phyloP scores from a whole-genome alignment of 768 basidiomycete genomes.

The Rhodotorula sphaerocarpa region DNA sequence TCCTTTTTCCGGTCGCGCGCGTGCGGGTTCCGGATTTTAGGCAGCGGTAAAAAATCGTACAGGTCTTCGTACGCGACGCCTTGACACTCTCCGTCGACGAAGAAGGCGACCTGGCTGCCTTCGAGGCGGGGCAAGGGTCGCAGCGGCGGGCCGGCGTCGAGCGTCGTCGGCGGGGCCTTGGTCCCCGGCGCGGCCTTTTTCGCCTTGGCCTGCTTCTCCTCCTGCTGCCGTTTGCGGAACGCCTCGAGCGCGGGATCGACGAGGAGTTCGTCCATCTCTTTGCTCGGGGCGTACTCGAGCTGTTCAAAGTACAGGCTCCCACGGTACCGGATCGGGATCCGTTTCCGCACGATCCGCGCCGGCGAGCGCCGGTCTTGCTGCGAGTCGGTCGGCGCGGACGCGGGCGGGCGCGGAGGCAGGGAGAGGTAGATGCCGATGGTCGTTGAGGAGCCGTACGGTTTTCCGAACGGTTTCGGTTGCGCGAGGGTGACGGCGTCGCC shows the following conservation, averaged over 20 bases:
- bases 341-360: slow-evolving; percentile 72
- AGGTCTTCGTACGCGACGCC: slow-evolving; percentile 76
- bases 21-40: slow-evolving; percentile 43
- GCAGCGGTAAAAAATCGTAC: slow-evolving; percentile 80
- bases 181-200: slow-evolving; percentile 53
- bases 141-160: slow-evolving; percentile 43
- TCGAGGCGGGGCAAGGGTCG: slow-evolving; percentile 63
- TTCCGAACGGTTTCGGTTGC: slow-evolving; percentile 68
- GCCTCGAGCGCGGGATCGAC: slow-evolving; percentile 54
- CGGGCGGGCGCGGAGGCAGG: slow-evolving; percentile 52
- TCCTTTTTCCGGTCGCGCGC: slow-evolving; percentile 59
- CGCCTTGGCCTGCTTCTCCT: slow-evolving; percentile 51
- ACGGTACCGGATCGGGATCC: slow-evolving; percentile 88
- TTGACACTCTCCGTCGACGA: slow-evolving; percentile 79
- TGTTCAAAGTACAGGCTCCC: slow-evolving; percentile 96
- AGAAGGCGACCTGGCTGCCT: slow-evolving; percentile 74
- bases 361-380: slow-evolving; percentile 76
- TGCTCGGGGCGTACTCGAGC: slow-evolving; percentile 73
- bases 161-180: slow-evolving; percentile 41
- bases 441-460: slow-evolving; percentile 67
- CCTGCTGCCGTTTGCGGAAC: slow-evolving; percentile 51
- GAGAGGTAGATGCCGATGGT: slow-evolving; percentile 89
- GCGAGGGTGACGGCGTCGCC: slow-evolving; percentile 86
- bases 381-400: neutral
- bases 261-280: slow-evolving; percentile 86